Conservation (phyloP, 768 basidiomycete genomes). For the Tylopilus subfusipes region DNA sequence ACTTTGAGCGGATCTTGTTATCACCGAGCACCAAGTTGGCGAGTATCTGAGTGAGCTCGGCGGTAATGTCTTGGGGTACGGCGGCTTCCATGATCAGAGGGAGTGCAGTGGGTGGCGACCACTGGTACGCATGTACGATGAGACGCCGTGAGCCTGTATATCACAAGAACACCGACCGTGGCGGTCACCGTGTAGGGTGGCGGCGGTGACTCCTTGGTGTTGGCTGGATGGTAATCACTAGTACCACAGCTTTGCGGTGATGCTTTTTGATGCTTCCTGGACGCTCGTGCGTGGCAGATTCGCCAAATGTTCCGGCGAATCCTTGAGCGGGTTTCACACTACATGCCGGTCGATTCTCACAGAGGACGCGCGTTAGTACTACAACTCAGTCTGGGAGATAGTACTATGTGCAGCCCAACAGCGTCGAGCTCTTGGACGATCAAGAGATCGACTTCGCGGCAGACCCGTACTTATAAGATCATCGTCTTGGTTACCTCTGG, state of each 20-base stretch:
- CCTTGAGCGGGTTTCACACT: no score
- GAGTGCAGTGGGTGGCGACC: neutral
- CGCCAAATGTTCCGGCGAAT: no score
- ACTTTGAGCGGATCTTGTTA: slow-evolving; percentile 78
- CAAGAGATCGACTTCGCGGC: no score
- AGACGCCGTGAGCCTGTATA: neutral
- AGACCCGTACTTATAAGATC: no score
- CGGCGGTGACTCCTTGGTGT: no score
- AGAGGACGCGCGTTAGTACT: no score
- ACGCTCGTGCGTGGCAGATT: neutral
- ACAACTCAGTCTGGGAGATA: no score
- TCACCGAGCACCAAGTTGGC: slow-evolving; percentile 82
- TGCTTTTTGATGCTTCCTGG: neutral
- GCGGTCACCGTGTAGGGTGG: neutral
- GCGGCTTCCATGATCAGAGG: slow-evolving; percentile 28
- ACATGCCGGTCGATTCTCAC: no score
- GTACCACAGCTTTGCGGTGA: neutral
- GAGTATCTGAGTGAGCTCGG: slow-evolving; percentile 78
- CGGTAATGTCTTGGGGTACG: slow-evolving; percentile 61
- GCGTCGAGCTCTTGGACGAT: no score
- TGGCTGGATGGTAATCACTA: no score
- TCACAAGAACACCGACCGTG: neutral
- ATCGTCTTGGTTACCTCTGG: no score
- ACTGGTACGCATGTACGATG: neutral
- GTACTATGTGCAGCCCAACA: no score